A percentile compares a stretch with the other conserved stretches of the same genome.
phyloP scores from a whole-genome alignment of 2,329 filamentous ascomycete species.

The Ophiostoma quercus region DNA sequence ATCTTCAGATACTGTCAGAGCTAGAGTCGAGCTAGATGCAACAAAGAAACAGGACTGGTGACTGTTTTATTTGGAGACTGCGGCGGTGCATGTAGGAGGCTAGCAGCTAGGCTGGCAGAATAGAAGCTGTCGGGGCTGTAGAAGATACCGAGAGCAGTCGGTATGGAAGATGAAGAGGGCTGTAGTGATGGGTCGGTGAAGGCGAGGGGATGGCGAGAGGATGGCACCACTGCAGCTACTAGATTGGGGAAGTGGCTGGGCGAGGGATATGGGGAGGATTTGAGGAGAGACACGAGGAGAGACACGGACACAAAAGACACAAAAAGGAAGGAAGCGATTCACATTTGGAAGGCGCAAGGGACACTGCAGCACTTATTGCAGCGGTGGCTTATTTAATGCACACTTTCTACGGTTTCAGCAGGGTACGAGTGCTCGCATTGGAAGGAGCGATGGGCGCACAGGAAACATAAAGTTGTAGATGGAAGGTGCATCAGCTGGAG shows the following conservation, averaged over 20 bases:
- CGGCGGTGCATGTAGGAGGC: neutral
- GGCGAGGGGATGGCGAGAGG: neutral
- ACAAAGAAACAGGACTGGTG: constrained; percentile 11
- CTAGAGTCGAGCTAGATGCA: neutral
- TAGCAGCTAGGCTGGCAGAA: neutral
- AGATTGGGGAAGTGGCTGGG: constrained; percentile 1
- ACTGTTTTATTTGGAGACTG: constrained; percentile 9
- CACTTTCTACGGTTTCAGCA: neutral
- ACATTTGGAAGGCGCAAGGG: neutral
- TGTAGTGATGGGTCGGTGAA: constrained; percentile 2
- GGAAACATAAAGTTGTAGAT: neutral
- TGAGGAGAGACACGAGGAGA: neutral
- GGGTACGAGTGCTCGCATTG: neutral
- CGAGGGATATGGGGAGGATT: neutral
- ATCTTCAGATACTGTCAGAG: neutral
- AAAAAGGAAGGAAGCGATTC: neutral
- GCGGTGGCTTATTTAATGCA: neutral
- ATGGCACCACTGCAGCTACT: constrained; percentile 8
- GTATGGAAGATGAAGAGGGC: neutral
- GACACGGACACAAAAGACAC: neutral
- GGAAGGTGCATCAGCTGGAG: constrained; percentile 10
- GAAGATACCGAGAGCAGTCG: neutral
- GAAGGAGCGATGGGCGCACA: neutral
- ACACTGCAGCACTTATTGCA: neutral
- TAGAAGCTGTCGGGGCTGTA: neutral